A percentile compares a stretch with the other conserved stretches of the same genome.
phyloP scores from a whole-genome alignment of 495 filamentous ascomycete species.

The Aspergillus haitiensis region DNA sequence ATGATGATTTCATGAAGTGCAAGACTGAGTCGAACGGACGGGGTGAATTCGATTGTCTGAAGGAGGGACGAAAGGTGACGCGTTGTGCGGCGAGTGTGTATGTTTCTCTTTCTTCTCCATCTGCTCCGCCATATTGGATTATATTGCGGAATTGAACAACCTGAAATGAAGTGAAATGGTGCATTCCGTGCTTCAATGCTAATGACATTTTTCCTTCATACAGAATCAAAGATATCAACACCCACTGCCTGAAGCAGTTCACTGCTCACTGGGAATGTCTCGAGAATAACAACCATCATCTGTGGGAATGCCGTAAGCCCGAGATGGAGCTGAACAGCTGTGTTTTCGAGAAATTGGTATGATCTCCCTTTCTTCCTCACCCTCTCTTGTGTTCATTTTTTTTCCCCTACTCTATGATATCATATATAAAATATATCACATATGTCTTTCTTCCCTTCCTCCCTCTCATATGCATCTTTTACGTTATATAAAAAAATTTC shows the following conservation, averaged over 20 bases:
- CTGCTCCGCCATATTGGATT: not conserved
- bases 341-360: constrained; percentile 91
- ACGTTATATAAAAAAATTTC: not conserved
- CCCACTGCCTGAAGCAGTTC: constrained; percentile 87
- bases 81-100: constrained; percentile 96
- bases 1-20: constrained; percentile 99
- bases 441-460: no score
- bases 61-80: constrained; percentile 94
- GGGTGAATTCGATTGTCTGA: constrained; percentile 92
- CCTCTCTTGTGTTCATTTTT: no score
- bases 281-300: constrained; percentile 94
- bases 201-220: constrained; percentile 1
- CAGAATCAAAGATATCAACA: constrained; percentile 95
- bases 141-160: not conserved
- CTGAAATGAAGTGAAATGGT: not conserved
- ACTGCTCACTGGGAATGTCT: constrained; percentile 90
- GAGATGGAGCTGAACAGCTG: constrained; percentile 88
- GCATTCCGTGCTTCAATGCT: not conserved
- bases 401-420: not conserved
- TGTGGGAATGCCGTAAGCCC: constrained; percentile 80
- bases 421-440: not conserved
- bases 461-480: no score
- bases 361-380: constrained; percentile 29
- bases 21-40: constrained; percentile 85
- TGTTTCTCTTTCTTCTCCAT: constrained; percentile 37